Percentiles rank a stretch among this genome's conserved stretches.
These are phyloP conservation scores for Aspergillus biplanus DNA, from an alignment of 495 filamentous ascomycete genomes.

Conservation along the genomic window DNA sequence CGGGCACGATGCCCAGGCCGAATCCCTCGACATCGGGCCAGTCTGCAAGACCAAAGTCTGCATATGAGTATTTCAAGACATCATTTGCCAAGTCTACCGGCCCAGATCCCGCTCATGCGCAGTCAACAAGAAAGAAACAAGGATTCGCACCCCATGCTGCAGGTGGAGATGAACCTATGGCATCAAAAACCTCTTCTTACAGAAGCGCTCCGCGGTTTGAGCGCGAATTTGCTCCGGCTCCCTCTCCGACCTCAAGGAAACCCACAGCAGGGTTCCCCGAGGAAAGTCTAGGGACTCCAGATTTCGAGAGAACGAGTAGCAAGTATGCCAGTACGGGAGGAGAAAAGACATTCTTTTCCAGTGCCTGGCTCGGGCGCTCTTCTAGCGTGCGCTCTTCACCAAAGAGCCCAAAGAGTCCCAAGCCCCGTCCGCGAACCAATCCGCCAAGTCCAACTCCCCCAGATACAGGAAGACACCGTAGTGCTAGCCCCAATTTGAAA, in stretches of 20 bases:
- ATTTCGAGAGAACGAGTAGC: constrained; percentile 60
- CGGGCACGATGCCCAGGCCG: constrained; percentile 34
- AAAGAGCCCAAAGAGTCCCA: constrained; percentile 35
- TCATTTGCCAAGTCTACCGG: constrained; percentile 28
- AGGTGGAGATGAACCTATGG: constrained; percentile 61
- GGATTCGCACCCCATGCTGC: constrained; percentile 58
- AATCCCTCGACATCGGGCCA: constrained; percentile 38
- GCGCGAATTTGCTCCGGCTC: constrained; percentile 41
- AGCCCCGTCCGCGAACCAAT: constrained; percentile 37
- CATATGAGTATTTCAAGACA: constrained; percentile 50
- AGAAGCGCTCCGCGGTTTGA: constrained; percentile 45
- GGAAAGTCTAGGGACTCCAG: constrained; percentile 33
- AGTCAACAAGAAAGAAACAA: constrained; percentile 52
- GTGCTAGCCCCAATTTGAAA: constrained; percentile 44
- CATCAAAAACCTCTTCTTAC: constrained; percentile 55
- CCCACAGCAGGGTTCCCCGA: constrained; percentile 29
- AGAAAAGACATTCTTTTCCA: constrained; percentile 65
- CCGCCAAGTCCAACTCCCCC: constrained; percentile 38
- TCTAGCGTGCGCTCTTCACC: constrained; percentile 50
- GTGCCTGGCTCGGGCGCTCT: constrained; percentile 48
- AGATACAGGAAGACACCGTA: constrained; percentile 38
- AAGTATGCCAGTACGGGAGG: constrained; percentile 71
- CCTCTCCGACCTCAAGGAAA: constrained; percentile 48
- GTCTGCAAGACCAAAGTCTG: constrained; percentile 41
- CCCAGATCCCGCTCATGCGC: constrained; percentile 38